A percentile compares a stretch with the other conserved stretches of the same genome.
Conservation (phyloP, 1,284 basidiomycete species). For the Erythrobasidium hasegawianum region DNA sequence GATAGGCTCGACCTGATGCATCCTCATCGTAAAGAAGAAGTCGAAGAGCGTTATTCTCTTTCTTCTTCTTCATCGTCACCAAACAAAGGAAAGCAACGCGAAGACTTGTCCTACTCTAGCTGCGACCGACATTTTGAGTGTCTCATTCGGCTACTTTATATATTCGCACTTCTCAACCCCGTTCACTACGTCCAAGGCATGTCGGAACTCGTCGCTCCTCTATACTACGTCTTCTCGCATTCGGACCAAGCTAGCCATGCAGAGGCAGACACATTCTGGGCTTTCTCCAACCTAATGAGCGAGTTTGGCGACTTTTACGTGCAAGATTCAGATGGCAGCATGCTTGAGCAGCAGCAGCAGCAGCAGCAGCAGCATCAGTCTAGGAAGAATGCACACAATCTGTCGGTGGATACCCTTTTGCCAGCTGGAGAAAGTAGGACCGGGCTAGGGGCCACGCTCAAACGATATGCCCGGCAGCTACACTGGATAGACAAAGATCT, state of each 20-base stretch:
- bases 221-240: conserved; percentile 32
- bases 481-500: conserved; percentile 32
- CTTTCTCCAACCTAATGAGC: conserved; percentile 27
- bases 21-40: conserved; percentile 27
- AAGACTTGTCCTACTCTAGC: neutral
- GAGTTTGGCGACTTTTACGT: conserved; percentile 34
- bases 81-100: conserved; percentile 4
- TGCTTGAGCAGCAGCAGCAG: neutral
- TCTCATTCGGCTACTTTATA: conserved; percentile 28
- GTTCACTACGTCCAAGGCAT: conserved; percentile 34
- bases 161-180: conserved; percentile 29
- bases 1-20: conserved; percentile 16
- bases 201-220: conserved; percentile 32
- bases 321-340: conserved; percentile 30
- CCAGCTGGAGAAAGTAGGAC: conserved; percentile 1
- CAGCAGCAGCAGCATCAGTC: neutral
- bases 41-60: conserved; percentile 28
- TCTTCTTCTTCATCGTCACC: neutral
- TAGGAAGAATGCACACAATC: neutral
- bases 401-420: neutral
- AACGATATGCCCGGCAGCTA: conserved; percentile 24
- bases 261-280: conserved; percentile 33
- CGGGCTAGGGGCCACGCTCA: conserved; percentile 26
- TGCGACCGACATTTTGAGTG: conserved; percentile 26
- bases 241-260: conserved; percentile 18